Conservation (phyloP, 2,329 filamentous ascomycete genomes). For the Exophiala lecanii-corni region DNA sequence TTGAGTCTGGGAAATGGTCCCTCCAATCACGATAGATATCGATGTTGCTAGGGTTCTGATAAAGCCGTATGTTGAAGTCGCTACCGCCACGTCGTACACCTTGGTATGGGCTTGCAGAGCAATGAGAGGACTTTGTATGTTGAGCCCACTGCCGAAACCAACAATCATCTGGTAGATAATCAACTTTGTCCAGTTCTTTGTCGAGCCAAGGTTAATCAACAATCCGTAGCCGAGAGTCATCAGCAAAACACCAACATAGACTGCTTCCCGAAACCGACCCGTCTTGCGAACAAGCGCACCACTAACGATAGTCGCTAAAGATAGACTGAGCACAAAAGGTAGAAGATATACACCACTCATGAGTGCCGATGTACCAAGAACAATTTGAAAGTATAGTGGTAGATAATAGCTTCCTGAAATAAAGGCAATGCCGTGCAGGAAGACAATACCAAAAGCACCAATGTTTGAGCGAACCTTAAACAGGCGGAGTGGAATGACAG, state of each 20-base stretch:
- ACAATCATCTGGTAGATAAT: slow-evolving; percentile 53
- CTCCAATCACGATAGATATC: slow-evolving; percentile 55
- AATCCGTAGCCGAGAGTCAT: slow-evolving; percentile 63
- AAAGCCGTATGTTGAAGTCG: slow-evolving; percentile 58
- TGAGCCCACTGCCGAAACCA: slow-evolving; percentile 48
- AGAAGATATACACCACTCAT: slow-evolving; percentile 21
- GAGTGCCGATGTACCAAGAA: slow-evolving; percentile 31
- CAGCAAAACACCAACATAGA: slow-evolving; percentile 54
- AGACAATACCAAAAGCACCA: slow-evolving; percentile 45
- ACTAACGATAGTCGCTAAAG: slow-evolving; percentile 39
- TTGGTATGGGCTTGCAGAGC: slow-evolving; percentile 49
- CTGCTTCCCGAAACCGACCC: slow-evolving; percentile 46
- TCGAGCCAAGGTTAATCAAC: slow-evolving; percentile 52
- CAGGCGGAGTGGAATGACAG: slow-evolving; percentile 5
- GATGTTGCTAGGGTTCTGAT: slow-evolving; percentile 54
- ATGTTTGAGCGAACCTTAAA: slow-evolving; percentile 8
- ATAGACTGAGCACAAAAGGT: slow-evolving; percentile 33
- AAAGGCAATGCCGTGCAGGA: slow-evolving; percentile 50
- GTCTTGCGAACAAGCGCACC: slow-evolving; percentile 48
- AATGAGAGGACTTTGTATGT: slow-evolving; percentile 53
- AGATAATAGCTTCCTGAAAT: slow-evolving; percentile 39
- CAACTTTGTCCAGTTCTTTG: slow-evolving; percentile 47
- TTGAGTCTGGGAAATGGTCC: slow-evolving; percentile 40
- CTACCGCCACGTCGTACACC: slow-evolving; percentile 50
- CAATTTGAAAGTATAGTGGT: slow-evolving; percentile 43